Percentiles rank a stretch among this genome's conserved stretches.
These are phyloP conservation scores for Dichotomopilus funicola DNA, from an alignment of 2,329 filamentous ascomycete genomes.

Conservation along the genomic window DNA sequence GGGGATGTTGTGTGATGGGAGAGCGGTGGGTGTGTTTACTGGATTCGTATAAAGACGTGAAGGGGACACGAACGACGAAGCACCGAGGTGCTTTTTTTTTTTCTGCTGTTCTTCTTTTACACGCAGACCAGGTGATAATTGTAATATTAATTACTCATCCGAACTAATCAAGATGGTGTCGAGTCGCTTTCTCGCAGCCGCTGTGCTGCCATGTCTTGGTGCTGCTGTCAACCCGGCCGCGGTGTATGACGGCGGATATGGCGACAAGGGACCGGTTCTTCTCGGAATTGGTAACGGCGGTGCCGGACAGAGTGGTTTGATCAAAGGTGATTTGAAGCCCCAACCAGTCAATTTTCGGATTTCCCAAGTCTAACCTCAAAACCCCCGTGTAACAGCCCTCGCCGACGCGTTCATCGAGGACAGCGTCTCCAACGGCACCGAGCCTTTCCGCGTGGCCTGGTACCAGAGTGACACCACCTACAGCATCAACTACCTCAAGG, in stretches of 20 bases:
- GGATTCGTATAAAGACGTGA: too few relatives aligned
- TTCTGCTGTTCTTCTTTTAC: too few relatives aligned
- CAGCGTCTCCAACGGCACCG: neutral
- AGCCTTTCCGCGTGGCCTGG: constrained; percentile 1
- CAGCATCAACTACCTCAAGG: constrained; percentile 5
- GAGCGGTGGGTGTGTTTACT: too few relatives aligned
- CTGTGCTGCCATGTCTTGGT: neutral
- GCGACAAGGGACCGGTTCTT: neutral
- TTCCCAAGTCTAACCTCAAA: neutral
- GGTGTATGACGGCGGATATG: constrained; percentile 1
- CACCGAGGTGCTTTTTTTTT: too few relatives aligned
- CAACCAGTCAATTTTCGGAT: neutral
- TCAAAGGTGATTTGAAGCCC: neutral
- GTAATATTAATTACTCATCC: too few relatives aligned
- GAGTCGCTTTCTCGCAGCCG: neutral
- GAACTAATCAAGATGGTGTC: neutral
- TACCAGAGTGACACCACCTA: constrained; percentile 5
- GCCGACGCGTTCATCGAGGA: constrained; percentile 6
- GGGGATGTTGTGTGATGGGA: too few relatives aligned
- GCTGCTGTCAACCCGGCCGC: neutral
- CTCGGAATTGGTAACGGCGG: constrained; percentile 5
- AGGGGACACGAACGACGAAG: too few relatives aligned
- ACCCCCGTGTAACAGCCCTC: neutral
- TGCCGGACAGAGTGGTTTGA: constrained; percentile 3
- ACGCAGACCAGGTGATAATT: too few relatives aligned